A percentile compares a stretch with the other conserved stretches of the same genome.
Conservation (phyloP, 2,329 filamentous ascomycete genomes). For the Trichophyton benhamiae region DNA sequence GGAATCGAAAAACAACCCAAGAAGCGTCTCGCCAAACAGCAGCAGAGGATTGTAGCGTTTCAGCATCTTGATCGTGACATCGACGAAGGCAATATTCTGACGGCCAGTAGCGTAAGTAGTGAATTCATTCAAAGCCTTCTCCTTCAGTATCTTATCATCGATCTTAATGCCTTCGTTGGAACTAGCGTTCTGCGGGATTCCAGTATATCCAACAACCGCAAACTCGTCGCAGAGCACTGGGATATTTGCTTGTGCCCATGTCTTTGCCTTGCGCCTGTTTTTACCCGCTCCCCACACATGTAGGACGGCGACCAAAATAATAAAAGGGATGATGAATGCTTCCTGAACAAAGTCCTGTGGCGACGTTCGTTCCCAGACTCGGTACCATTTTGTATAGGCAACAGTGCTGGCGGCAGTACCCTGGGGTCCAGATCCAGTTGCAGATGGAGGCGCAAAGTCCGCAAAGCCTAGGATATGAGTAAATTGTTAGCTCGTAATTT, state of each 20-base stretch:
- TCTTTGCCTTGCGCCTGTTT: conserved; percentile 68
- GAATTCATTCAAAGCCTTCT: conserved; percentile 81
- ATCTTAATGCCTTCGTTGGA: conserved; percentile 7
- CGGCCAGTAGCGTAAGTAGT: conserved; percentile 78
- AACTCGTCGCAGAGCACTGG: conserved; percentile 68
- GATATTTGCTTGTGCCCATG: conserved; percentile 67
- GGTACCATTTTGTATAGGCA: conserved; percentile 92
- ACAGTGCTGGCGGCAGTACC: conserved; percentile 39
- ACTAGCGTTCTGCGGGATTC: conserved; percentile 32
- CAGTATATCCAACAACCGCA: conserved; percentile 68
- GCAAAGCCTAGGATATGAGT: conserved; percentile 8
- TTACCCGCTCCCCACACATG: conserved; percentile 69
- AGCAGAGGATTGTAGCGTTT: conserved; percentile 77
- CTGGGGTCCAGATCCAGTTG: conserved; percentile 21
- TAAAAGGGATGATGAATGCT: conserved; percentile 63
- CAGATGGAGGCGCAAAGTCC: conserved; percentile 12
- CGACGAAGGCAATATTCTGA: conserved; percentile 83
- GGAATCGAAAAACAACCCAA: conserved; percentile 71
- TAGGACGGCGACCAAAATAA: conserved; percentile 60
- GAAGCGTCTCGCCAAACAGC: conserved; percentile 51
- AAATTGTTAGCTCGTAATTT: background rate
- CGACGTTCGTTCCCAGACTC: conserved; percentile 80
- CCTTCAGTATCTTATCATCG: conserved; percentile 50
- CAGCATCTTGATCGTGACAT: conserved; percentile 66
- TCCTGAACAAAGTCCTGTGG: conserved; percentile 78